Percentiles rank a stretch among this genome's conserved stretches.
Evolutionary conservation across 2,329 filamentous ascomycete genomes (phyloP).

Genomic region (Aureobasidium lini): DNA sequence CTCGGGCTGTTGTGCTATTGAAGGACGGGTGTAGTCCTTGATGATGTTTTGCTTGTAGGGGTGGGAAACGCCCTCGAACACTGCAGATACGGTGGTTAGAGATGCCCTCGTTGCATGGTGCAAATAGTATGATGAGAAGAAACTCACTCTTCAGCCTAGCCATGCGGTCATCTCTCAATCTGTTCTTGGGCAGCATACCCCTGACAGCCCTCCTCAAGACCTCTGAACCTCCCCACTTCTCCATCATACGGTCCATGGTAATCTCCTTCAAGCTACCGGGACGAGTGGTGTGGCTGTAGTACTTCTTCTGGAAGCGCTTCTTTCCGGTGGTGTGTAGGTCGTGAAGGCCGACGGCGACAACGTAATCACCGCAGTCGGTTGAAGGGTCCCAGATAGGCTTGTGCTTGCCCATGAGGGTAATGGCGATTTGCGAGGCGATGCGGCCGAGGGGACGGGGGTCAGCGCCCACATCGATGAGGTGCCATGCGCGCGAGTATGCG

Average conservation of each 20-base stretch:
- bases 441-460: constrained; percentile 74
- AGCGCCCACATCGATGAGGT: constrained; percentile 69
- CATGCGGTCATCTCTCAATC: constrained; percentile 78
- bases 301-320: constrained; percentile 89
- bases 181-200: constrained; percentile 97
- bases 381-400: constrained; percentile 97
- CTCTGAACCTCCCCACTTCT: constrained; percentile 88
- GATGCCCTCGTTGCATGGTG: neutral
- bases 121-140: neutral
- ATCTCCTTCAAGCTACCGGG: constrained; percentile 81
- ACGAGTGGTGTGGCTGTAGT: constrained; percentile 89
- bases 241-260: constrained; percentile 91
- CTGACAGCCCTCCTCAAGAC: constrained; percentile 84
- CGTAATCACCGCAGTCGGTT: constrained; percentile 98
- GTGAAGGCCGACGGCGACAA: constrained; percentile 84
- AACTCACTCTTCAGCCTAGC: constrained; percentile 71
- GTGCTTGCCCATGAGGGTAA: constrained; percentile 94
- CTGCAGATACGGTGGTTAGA: constrained; percentile 32
- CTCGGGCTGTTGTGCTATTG: constrained; percentile 13
- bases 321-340: constrained; percentile 82
- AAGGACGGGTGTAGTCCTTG: constrained; percentile 29
- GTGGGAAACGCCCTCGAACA: constrained; percentile 86
- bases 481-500: constrained; percentile 94
- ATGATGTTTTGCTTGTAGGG: constrained; percentile 87
- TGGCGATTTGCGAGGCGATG: constrained; percentile 78